These are phyloP conservation scores for Lachnellula suecica DNA, from an alignment of 2,329 filamentous ascomycete species.

Conservation along the genomic window DNA sequence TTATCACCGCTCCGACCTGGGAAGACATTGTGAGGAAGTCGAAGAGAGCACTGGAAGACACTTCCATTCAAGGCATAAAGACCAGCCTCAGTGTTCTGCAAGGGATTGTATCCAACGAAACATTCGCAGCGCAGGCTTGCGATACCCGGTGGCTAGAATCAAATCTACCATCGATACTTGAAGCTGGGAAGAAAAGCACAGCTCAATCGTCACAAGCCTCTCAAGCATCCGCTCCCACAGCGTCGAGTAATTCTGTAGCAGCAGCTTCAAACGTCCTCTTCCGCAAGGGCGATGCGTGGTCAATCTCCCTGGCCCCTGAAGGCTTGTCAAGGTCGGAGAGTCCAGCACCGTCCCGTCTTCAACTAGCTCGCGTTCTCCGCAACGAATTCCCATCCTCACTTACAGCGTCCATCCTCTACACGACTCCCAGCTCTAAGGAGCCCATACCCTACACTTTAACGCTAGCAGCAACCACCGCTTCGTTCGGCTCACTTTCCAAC, in stretches of 20 bases:
- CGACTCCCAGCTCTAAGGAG: constrained; percentile 46
- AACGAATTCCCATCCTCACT: constrained; percentile 60
- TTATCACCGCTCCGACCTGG: constrained; percentile 49
- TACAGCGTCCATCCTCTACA: constrained; percentile 47
- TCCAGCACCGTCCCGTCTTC: constrained; percentile 47
- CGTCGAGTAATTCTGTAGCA: constrained; percentile 14
- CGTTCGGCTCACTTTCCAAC: constrained; percentile 51
- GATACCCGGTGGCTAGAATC: constrained; percentile 59
- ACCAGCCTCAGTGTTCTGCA: constrained; percentile 56
- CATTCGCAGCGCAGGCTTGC: constrained; percentile 47
- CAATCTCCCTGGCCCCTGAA: constrained; percentile 44
- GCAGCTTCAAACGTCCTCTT: constrained; percentile 45
- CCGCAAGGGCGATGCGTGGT: constrained; percentile 59
- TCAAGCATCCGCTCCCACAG: constrained; percentile 21
- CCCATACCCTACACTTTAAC: constrained; percentile 41
- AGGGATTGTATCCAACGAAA: constrained; percentile 49
- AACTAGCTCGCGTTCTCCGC: constrained; percentile 51
- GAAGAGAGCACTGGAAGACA: constrained; percentile 53
- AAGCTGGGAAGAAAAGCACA: constrained; percentile 32
- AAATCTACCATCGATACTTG: constrained; percentile 38
- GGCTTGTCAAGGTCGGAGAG: constrained; percentile 17
- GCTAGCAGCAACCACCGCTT: constrained; percentile 40
- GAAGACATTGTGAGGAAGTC: constrained; percentile 51
- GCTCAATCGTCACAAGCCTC: constrained; percentile 36
- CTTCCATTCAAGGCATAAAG: constrained; percentile 53